Base-by-base conservation (phyloP, 2,329 filamentous ascomycete species). In the Sarocladium strictum region DNA sequence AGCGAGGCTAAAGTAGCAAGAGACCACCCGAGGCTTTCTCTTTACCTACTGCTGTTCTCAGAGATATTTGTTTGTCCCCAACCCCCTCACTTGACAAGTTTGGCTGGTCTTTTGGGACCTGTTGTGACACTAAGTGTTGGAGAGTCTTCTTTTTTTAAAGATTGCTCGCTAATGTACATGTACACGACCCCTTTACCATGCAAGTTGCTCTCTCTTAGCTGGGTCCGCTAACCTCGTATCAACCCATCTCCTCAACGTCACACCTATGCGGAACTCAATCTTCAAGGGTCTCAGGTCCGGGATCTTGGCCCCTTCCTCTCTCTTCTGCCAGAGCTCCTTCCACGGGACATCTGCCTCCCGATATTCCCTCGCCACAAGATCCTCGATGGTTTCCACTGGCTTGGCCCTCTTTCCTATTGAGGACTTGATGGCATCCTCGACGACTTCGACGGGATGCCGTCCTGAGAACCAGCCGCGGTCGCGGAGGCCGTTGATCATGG, bases 401-500 rank as follows among this genome's bases (percentile, higher is more conserved):
- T 19, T 52, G 52, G 38, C 24, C 21, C 32, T 33, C 4, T 24
- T 26, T 19, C 26, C 43, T n/a, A 29, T 50, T 32, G 41, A 11
- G 7, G 6, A 3, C 14, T 29, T 21, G 23, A 47, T 29, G 3
- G 24, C 24, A 12, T 29, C n/a, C 24, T 26, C 23, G 23, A 47
- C 43, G 4, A 47, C 23, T n/a, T 47, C 43, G 43, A 47, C 29
- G 23, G 43, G 43, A 17, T 47, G 24, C 14, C 21, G 14, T 21
- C 3, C 24, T 6, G 43, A 27, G 23, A 7, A 3, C 43, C 43
- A 47, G 23, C 6, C 10, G 12, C 17, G 21, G 10, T 27, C 43
- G 6, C 3, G 4, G 10, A 70, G 56, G 3, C 57, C 41, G 4
- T 53, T 26, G 4, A 62, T 62, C 55, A 67, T 64, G 7, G 59